Evolutionary conservation across 202 grass and related monocot species (phyloP).

Genomic region (Alloteropsis angusta): DNA sequence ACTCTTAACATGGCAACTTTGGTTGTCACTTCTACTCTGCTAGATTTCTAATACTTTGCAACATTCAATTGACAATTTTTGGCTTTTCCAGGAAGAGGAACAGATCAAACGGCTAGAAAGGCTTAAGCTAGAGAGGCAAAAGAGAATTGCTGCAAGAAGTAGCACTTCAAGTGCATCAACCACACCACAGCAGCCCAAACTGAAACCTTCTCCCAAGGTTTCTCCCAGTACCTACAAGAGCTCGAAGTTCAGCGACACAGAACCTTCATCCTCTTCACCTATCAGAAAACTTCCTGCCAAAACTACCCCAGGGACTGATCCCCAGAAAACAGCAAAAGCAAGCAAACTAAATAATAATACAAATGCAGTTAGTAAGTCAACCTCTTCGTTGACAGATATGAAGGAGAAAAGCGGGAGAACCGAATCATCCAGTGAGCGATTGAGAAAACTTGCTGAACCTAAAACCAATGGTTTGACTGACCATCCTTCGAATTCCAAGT

Average conservation of each 20-base stretch:
- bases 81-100: slow-evolving; percentile 70
- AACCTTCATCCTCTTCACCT: slow-evolving; percentile 55
- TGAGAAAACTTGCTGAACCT: slow-evolving; percentile 55
- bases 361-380: slow-evolving; percentile 60
- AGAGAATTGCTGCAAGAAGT: slow-evolving; percentile 81
- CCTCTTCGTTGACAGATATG: slow-evolving; percentile 50
- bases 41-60: slow-evolving; percentile 18
- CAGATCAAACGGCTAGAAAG: slow-evolving; percentile 77
- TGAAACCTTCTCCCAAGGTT: slow-evolving; percentile 45
- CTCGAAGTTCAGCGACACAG: slow-evolving; percentile 68
- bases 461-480: slow-evolving; percentile 54
- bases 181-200: slow-evolving; percentile 45
- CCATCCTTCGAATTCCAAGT: slow-evolving; percentile 27
- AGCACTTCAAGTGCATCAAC: slow-evolving; percentile 31
- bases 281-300: slow-evolving; percentile 40
- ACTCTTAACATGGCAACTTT: not conserved
- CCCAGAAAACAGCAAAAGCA: slow-evolving; percentile 28
- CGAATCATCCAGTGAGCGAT: slow-evolving; percentile 30
- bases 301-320: slow-evolving; percentile 43
- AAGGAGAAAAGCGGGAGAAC: slow-evolving; percentile 47
- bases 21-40: not conserved
- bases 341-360: slow-evolving; percentile 29
- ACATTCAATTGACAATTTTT: not conserved
- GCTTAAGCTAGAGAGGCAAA: slow-evolving; percentile 89
- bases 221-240: slow-evolving; percentile 43